These are phyloP conservation scores for Cadophora sp. DNA, from an alignment of 2,329 filamentous ascomycete species.

Conservation along the genomic window DNA sequence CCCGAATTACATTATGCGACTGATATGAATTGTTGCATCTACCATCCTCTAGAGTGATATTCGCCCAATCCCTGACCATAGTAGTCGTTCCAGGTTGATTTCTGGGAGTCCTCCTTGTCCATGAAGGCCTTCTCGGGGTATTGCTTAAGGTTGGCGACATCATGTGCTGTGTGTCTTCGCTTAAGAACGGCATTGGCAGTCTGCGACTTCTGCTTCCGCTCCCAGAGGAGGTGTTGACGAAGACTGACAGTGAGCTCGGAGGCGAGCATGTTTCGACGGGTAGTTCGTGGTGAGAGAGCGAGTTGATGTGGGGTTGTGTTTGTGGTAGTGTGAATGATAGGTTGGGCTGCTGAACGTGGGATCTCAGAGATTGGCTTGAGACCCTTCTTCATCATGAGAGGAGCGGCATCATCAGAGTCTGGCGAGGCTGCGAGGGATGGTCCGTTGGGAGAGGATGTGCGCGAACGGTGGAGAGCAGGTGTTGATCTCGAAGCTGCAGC, in stretches of 20 bases:
- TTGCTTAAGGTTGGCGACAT: conserved; percentile 86
- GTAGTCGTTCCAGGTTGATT: conserved; percentile 85
- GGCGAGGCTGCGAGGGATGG: conserved; percentile 63
- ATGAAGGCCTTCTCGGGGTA: conserved; percentile 72
- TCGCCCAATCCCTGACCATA: conserved; percentile 81
- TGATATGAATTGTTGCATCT: conserved; percentile 42
- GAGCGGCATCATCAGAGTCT: conserved; percentile 50
- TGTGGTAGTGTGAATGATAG: conserved; percentile 77
- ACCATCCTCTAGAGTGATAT: conserved; percentile 89
- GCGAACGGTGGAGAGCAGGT: conserved; percentile 62
- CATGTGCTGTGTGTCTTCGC: conserved; percentile 87
- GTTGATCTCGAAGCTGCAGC: conserved; percentile 59
- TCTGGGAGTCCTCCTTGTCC: conserved; percentile 64
- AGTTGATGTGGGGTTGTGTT: conserved; percentile 66
- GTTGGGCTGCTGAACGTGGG: conserved; percentile 70
- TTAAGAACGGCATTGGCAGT: conserved; percentile 89
- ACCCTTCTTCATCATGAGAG: conserved; percentile 58
- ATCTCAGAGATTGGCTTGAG: conserved; percentile 50
- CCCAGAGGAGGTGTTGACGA: conserved; percentile 89
- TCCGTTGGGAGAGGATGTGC: conserved; percentile 71
- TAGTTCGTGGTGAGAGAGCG: conserved; percentile 88
- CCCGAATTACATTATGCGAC: conserved; percentile 39
- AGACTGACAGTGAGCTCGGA: conserved; percentile 94
- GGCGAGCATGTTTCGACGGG: conserved; percentile 92
- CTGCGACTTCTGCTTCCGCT: conserved; percentile 91